Base-by-base conservation (phyloP, 352 stramenopile species). In the Globisporangium paroecandrum region DNA sequence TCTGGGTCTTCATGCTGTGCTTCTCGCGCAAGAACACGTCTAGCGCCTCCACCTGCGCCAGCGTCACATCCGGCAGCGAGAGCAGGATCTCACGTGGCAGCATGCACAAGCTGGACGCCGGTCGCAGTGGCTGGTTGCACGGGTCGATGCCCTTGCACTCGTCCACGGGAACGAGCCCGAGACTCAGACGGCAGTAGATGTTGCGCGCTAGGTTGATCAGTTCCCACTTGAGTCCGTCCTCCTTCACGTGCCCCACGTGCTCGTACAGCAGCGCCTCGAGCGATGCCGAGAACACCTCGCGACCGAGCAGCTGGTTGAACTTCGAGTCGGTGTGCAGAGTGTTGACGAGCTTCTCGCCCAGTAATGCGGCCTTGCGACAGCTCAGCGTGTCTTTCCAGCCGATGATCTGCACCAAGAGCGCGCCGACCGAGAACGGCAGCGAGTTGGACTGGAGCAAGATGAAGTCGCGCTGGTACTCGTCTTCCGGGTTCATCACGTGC, bases 161-260 rank as follows among this genome's bases (percentile, higher is more conserved):
- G 49, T 94, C 83, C 8, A 94, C 85, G 8, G 85, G 85, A 1
- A 69, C 64, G 3, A 94, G 70, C 0, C 85, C 85, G 2, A 94
- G 71, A 4, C 80, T 83, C 1, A 91, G 64, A 12, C 85, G 77
- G 58, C 82, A 94, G 73, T 92, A 94, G 62, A 91, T 89, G 73
- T 94, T 94, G 38, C 85, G 83, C 10, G 79, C 74, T n/a, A 94
- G 72, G 64, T 94, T 94, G 66, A 94, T 90, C 15, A 94, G 77
- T 66, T 94, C 85, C 85, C 85, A 94, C 61, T 91, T 94, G 15
- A 94, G 74, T 10, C 79, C 79, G 59, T 94, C 85, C 70, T 94
- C 85, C 69, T 92, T 91, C 41, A 89, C 83, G 60, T 89, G 77
- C 27, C 82, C 83, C 5, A 76, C 69, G 58, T 85, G 72, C 49